phyloP scores from a whole-genome alignment of 805 yeast species.

The Starmerella bombicola region DNA sequence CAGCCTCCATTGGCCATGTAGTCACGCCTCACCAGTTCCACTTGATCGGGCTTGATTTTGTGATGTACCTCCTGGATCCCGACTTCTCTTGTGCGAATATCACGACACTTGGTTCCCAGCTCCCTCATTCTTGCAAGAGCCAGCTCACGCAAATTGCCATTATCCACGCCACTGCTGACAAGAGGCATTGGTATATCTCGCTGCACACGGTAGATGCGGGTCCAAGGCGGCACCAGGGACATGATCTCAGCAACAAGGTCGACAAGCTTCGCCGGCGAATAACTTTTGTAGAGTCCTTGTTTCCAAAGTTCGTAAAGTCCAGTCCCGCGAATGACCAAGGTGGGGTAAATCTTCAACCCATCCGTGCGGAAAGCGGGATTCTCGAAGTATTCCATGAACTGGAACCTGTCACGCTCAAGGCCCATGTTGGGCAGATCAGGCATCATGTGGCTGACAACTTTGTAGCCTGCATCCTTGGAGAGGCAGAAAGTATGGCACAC shows the following conservation, averaged over 20 bases:
- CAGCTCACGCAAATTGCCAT: constrained; percentile 88
- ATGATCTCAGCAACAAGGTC: constrained; percentile 91
- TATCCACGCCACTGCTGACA: constrained; percentile 94
- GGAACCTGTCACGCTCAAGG: constrained; percentile 94
- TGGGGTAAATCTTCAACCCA: constrained; percentile 90
- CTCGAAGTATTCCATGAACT: constrained; percentile 90
- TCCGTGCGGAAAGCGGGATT: constrained; percentile 95
- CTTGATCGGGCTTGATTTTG: constrained; percentile 92
- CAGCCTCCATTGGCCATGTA: constrained; percentile 89
- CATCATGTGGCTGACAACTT: constrained; percentile 98
- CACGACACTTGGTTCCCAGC: constrained; percentile 90
- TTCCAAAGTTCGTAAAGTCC: constrained; percentile 97
- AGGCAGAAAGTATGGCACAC: constrained; percentile 91
- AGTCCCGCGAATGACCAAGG: constrained; percentile 92
- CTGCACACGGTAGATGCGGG: constrained; percentile 94
- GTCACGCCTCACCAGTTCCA: constrained; percentile 87
- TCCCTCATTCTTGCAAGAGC: constrained; percentile 97
- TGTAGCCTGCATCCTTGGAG: constrained; percentile 97
- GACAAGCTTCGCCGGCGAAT: constrained; percentile 84
- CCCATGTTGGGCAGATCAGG: constrained; percentile 98
- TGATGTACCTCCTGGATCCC: constrained; percentile 98
- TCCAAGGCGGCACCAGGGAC: constrained; percentile 98
- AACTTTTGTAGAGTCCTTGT: constrained; percentile 84
- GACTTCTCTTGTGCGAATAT: constrained; percentile 94
- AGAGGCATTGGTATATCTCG: constrained; percentile 99